Conservation (phyloP, 805 yeast genomes). For the Martiniozyma abietophila region DNA sequence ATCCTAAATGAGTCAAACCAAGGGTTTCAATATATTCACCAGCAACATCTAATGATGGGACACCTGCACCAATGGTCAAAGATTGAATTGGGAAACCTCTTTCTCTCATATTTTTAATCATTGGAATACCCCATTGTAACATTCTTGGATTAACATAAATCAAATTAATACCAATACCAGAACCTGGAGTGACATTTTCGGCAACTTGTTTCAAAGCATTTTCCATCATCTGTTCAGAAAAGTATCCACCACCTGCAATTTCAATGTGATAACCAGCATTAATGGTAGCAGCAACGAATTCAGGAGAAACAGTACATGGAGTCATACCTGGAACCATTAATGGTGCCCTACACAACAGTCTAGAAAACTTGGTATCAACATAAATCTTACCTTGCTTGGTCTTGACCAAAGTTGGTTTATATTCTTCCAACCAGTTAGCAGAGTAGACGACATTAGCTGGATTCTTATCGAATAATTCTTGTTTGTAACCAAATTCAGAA, state of each 20-base stretch:
- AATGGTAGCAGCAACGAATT: constrained; percentile 86
- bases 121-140: constrained; percentile 98
- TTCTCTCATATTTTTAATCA: constrained; percentile 79
- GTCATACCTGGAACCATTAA: constrained; percentile 99
- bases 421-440: constrained; percentile 84
- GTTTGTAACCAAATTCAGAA: constrained; percentile 91
- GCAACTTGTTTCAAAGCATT: constrained; percentile 70
- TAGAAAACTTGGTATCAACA: constrained; percentile 91
- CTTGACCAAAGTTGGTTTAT: constrained; percentile 75
- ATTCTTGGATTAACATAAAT: constrained; percentile 95
- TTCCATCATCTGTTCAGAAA: constrained; percentile 60
- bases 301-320: constrained; percentile 93
- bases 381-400: constrained; percentile 63
- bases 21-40: constrained; percentile 89
- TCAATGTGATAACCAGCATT: constrained; percentile 97
- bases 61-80: constrained; percentile 98
- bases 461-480: constrained; percentile 78
- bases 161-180: constrained; percentile 84
- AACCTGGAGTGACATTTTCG: constrained; percentile 65
- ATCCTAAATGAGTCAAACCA: constrained; percentile 87
- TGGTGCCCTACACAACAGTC: constrained; percentile 90
- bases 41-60: constrained; percentile 95
- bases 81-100: constrained; percentile 95
- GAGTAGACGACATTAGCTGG: constrained; percentile 65
- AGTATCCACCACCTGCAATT: constrained; percentile 99